Percentiles rank a stretch among this genome's conserved stretches.
Conservation (phyloP, 2,329 filamentous ascomycete genomes). For the Apiospora phragmitis region DNA sequence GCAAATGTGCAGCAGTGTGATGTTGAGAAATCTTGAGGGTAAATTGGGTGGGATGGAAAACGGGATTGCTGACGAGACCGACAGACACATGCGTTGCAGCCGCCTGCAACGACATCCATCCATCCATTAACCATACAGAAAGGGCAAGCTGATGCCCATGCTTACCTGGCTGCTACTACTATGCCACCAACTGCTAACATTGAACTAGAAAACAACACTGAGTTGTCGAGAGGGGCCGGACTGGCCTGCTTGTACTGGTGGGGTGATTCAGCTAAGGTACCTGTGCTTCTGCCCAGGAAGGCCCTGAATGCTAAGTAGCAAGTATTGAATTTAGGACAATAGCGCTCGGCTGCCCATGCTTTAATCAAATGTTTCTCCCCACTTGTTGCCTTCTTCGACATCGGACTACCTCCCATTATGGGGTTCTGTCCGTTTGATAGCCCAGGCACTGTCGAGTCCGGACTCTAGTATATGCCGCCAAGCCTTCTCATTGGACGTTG, state of each 20-base stretch:
- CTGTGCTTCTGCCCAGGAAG: neutral
- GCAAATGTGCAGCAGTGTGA: neutral
- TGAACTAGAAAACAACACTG: neutral
- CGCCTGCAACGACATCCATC: neutral
- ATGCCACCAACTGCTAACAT: neutral
- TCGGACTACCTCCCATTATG: constrained; percentile 1
- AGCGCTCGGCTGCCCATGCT: constrained; percentile 2
- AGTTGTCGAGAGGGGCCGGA: neutral
- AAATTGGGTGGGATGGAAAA: neutral
- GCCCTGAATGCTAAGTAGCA: neutral
- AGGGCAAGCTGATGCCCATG: neutral
- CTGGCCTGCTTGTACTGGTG: neutral
- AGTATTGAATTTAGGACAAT: neutral
- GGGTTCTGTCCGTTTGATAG: neutral
- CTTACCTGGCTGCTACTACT: neutral
- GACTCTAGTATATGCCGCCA: neutral
- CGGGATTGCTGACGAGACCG: neutral
- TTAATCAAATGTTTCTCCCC: neutral
- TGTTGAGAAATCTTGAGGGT: neutral
- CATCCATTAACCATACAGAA: neutral
- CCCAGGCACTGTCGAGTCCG: neutral
- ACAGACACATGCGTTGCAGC: neutral
- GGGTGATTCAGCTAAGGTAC: neutral
- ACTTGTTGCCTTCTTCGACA: neutral
- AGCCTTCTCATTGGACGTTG: neutral